These are phyloP conservation scores for Xylariaceae sp. DNA, from an alignment of 2,329 filamentous ascomycete genomes.

Conservation along the genomic window DNA sequence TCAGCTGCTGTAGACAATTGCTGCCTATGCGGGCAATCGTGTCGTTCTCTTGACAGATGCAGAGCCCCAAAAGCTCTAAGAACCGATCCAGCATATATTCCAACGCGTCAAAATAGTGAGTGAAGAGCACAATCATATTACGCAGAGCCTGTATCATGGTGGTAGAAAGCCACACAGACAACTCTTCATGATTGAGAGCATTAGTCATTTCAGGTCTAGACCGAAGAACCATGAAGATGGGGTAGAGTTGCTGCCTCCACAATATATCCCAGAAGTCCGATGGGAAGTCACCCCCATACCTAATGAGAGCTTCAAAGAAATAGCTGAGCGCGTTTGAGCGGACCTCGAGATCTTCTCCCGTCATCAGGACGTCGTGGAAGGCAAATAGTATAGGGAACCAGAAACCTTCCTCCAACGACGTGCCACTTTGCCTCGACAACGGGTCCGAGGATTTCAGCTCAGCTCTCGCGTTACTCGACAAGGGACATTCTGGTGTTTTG, in stretches of 20 bases:
- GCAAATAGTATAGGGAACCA: constrained; percentile 99
- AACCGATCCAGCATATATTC: constrained; percentile 99
- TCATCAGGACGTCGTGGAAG: constrained; percentile 99
- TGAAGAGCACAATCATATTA: constrained; percentile 98
- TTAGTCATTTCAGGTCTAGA: constrained; percentile 96
- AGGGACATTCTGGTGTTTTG: constrained; percentile 86
- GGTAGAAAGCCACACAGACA: constrained; percentile 97
- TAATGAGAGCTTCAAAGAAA: constrained; percentile 88
- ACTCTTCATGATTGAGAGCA: constrained; percentile 88
- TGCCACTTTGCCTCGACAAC: constrained; percentile 56
- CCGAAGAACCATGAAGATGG: constrained; percentile 96
- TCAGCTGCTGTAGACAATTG: constrained; percentile 94
- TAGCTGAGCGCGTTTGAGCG: constrained; percentile 87
- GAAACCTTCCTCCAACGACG: constrained; percentile 92
- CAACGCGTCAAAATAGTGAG: constrained; percentile 92
- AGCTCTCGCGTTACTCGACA: constrained; percentile 52
- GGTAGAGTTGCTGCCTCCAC: constrained; percentile 93
- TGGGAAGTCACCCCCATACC: constrained; percentile 86
- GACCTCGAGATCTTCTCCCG: constrained; percentile 94
- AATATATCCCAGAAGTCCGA: constrained; percentile 97
- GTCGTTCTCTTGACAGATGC: constrained; percentile 98
- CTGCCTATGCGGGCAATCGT: constrained; percentile 96
- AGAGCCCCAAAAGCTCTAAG: constrained; percentile 85
- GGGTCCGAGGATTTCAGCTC: constrained; percentile 39
- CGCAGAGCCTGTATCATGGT: constrained; percentile 98